Evolutionary conservation across 441 rosid species (phyloP), one percentile per base, ranked within the genome.

Genomic region (Syzygium malaccense): DNA sequence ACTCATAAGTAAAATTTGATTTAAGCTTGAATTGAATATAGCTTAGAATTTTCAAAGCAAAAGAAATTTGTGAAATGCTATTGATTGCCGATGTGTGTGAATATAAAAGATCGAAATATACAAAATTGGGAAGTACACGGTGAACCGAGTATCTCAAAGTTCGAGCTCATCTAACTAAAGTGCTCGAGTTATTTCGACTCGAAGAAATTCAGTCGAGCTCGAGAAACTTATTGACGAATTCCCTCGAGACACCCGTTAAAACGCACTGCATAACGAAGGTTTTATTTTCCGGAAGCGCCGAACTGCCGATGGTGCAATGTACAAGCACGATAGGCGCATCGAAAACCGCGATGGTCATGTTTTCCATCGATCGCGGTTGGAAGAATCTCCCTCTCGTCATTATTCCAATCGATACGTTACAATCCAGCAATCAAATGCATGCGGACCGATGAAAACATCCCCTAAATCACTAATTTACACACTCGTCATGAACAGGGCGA

Each of bases 1-100:
- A 66, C 6, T 3, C 1, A 8, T 30, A 0, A 32, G 10, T 2
- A 66, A 17, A 17, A 30, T 30, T 66, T 30, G 8, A 64, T 32
- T 30, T 66, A 17, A 30, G 4, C 8, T 55, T 7, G 25, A 55
- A 55, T 14, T 55, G 25, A 55, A 19, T 18, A 18, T 2, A 20
- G 3, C 15, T 1, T 58, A 0, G 8, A 58, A 58, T 58, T 62
- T n/a, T 62, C 68, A 0, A n/a, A n/a, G 10, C 2, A 62, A 13
- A 13, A 7, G 3, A 6, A 4, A 6, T 13, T 14, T 0, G 2
- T 2, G 5, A 5, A 60, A 28, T 6, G n/a, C 33, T n/a, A 0
- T 4, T 14, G 7, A 62, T 62, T 62, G n/a, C 33, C 14, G 8
- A 1, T 62, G n/a, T 14, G 1, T 6, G 7, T n/a, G 2, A 4